phyloP scores from a whole-genome alignment of 768 basidiomycete genomes.

The Boletales sp. region DNA sequence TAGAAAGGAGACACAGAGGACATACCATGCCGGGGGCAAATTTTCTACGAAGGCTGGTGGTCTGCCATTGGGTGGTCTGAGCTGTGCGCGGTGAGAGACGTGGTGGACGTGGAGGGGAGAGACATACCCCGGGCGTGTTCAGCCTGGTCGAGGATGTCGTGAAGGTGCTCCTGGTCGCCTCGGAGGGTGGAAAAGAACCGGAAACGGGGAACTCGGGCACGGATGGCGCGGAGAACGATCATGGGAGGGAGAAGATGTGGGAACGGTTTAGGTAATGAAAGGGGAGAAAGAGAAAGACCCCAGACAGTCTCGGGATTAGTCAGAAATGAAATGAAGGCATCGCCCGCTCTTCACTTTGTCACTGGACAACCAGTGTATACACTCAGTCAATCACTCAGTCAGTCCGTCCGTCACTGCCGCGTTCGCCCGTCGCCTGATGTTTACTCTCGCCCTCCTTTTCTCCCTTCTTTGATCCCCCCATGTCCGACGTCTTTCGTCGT shows the following conservation, averaged over 20 bases:
- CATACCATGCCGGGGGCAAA: conserved; percentile 24
- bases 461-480: conserved; percentile 16
- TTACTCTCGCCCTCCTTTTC: conserved; percentile 5
- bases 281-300: conserved; percentile 8
- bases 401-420: neutral
- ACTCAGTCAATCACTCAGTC: too few species aligned
- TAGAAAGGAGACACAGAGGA: too few species aligned
- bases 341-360: conserved; percentile 16
- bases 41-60: conserved; percentile 24
- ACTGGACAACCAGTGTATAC: conserved; percentile 13
- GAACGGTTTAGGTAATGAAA: conserved; percentile 10
- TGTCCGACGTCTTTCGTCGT: conserved; percentile 43
- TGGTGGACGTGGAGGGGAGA: neutral
- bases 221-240: conserved; percentile 11
- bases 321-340: conserved; percentile 10
- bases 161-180: conserved; percentile 21
- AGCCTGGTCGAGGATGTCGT: conserved; percentile 24
- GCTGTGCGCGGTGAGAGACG: conserved; percentile 4
- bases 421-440: conserved; percentile 16
- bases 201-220: conserved; percentile 8
- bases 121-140: conserved; percentile 16
- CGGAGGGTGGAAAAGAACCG: conserved; percentile 18
- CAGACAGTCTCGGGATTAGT: conserved; percentile 14
- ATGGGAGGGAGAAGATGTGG: conserved; percentile 4
- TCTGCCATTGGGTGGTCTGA: conserved; percentile 15